phyloP scores from a whole-genome alignment of 805 yeast genomes.

The Suhomyces sp. region DNA sequence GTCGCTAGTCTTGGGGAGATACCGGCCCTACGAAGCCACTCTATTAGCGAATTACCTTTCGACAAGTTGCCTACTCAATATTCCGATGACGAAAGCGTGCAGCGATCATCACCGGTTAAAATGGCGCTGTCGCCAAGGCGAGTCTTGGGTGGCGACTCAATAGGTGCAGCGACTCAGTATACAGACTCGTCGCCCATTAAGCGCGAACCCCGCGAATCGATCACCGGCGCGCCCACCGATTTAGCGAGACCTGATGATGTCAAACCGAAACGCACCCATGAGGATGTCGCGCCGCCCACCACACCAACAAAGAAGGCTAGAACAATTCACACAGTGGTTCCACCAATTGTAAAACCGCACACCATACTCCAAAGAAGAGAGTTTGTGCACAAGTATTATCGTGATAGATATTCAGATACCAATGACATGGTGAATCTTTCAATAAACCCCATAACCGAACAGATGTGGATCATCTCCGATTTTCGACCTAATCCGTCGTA shows the following conservation, averaged over 20 bases:
- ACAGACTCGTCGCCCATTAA: conserved; percentile 1
- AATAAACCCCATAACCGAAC: conserved; percentile 36
- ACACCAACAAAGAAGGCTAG: neutral
- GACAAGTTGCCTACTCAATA: conserved; percentile 27
- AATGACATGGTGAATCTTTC: conserved; percentile 23
- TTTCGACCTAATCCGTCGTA: conserved; percentile 31
- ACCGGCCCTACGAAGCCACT: conserved; percentile 11
- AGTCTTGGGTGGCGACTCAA: neutral
- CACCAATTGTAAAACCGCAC: neutral
- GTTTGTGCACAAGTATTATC: conserved; percentile 24
- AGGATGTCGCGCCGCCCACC: neutral
- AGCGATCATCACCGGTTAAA: conserved; percentile 8
- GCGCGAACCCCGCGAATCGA: neutral
- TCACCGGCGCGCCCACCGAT: neutral
- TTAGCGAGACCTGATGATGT: neutral
- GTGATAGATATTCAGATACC: conserved; percentile 16
- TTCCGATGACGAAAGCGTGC: conserved; percentile 18
- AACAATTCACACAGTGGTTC: neutral
- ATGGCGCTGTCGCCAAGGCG: conserved; percentile 1
- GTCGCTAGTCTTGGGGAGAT: conserved; percentile 6
- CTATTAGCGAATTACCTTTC: conserved; percentile 14
- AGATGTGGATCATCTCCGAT: conserved; percentile 35
- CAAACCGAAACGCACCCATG: neutral
- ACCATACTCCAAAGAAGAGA: conserved; percentile 36
- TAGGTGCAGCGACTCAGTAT: conserved; percentile 1